Conservation (phyloP, 495 filamentous ascomycete species). For the Aspergillus haitiensis region DNA sequence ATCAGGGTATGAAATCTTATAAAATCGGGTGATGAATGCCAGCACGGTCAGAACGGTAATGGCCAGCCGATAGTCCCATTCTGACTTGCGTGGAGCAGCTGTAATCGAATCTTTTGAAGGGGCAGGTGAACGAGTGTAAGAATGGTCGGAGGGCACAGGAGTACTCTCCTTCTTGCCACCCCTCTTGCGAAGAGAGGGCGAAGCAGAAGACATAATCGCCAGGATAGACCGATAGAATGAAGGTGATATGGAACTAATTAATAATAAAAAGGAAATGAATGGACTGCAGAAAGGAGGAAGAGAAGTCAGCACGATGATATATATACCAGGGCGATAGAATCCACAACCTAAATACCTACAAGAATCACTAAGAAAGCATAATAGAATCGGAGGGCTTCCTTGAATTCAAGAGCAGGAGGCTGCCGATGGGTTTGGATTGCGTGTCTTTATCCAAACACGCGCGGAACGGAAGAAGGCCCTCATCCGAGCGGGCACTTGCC, state of each 20-base stretch:
- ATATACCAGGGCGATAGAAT: background rate
- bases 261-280: conserved; percentile 25
- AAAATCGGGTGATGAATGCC: conserved; percentile 91
- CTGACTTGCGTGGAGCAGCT: conserved; percentile 44
- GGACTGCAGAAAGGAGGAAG: conserved; percentile 6
- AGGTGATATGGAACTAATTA: conserved; percentile 18
- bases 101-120: conserved; percentile 13
- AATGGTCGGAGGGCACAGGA: conserved; percentile 33
- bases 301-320: conserved; percentile 8
- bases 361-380: conserved; percentile 24
- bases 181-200: conserved; percentile 53
- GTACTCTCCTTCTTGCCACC: conserved; percentile 47
- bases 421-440: conserved; percentile 23
- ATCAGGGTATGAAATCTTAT: conserved; percentile 88
- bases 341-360: conserved; percentile 11
- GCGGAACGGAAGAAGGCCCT: conserved; percentile 29
- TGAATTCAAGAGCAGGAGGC: background rate
- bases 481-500: conserved; percentile 13
- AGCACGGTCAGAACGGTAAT: conserved; percentile 73
- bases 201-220: conserved; percentile 41
- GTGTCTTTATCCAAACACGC: conserved; percentile 25
- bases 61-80: conserved; percentile 85
- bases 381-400: conserved; percentile 11
- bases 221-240: conserved; percentile 30
- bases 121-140: conserved; percentile 24